These are phyloP conservation scores for Alternaria postmessia DNA, from an alignment of 2,329 filamentous ascomycete genomes.

Conservation along the genomic window DNA sequence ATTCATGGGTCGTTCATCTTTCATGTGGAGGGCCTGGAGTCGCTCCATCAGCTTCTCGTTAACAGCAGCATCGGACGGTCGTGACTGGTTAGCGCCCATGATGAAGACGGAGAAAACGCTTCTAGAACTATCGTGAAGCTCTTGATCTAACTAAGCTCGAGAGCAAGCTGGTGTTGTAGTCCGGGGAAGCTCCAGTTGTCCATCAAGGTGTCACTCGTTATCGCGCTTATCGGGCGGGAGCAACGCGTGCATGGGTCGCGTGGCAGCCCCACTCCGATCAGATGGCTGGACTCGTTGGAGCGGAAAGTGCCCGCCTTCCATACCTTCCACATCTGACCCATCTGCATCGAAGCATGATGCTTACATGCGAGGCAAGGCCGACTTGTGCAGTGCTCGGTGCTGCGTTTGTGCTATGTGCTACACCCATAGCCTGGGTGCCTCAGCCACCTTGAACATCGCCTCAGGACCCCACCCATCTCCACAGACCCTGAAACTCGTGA, in stretches of 20 bases:
- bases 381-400: background rate
- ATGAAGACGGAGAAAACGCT: constrained; percentile 3
- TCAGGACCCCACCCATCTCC: background rate
- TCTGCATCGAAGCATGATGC: constrained; percentile 2
- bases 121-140: constrained; percentile 1
- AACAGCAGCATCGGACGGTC: constrained; percentile 44
- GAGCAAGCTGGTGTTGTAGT: constrained; percentile 8
- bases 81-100: constrained; percentile 49
- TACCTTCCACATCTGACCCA: constrained; percentile 4
- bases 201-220: constrained; percentile 26
- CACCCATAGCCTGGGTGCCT: background rate
- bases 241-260: constrained; percentile 28
- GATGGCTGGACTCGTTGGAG: constrained; percentile 8
- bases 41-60: constrained; percentile 53
- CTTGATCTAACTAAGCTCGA: background rate
- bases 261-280: constrained; percentile 22
- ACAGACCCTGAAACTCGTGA: constrained; percentile 7
- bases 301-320: constrained; percentile 2
- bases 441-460: background rate
- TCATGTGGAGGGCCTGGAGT: constrained; percentile 56
- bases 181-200: constrained; percentile 9
- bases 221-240: constrained; percentile 26
- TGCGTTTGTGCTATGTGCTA: background rate
- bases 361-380: background rate
- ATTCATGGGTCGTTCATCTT: constrained; percentile 49